phyloP scores from a whole-genome alignment of 306 rosid species.

The Notholithocarpus densiflorus region DNA sequence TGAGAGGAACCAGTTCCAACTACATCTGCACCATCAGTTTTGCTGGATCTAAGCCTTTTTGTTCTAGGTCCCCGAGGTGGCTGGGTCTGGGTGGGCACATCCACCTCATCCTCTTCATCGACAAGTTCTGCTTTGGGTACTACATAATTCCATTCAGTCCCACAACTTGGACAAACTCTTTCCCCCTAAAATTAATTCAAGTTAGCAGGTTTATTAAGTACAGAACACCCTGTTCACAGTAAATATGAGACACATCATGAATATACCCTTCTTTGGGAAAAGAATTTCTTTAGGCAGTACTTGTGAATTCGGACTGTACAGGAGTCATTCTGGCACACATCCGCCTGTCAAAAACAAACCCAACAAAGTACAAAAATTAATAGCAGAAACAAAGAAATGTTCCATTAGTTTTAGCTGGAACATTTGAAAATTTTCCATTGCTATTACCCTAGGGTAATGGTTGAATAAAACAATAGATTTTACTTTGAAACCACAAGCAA shows the following conservation, averaged over 20 bases:
- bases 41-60: constrained; percentile 34
- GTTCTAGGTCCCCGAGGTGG: constrained; percentile 32
- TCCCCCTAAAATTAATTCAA: constrained; percentile 37
- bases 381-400: constrained; percentile 3
- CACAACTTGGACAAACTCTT: constrained; percentile 66
- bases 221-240: not conserved
- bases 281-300: constrained; percentile 72
- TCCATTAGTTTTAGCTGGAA: not conserved
- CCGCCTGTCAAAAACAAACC: constrained; percentile 50
- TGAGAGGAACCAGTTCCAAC: constrained; percentile 34
- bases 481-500: constrained; percentile 1
- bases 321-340: constrained; percentile 60
- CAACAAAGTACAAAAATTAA: constrained; percentile 26
- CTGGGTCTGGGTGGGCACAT: constrained; percentile 32
- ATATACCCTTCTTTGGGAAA: constrained; percentile 53
- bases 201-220: constrained; percentile 4
- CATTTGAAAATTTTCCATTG: not conserved
- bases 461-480: constrained; percentile 2
- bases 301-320: constrained; percentile 70
- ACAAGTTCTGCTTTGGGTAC: constrained; percentile 45
- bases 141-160: constrained; percentile 51
- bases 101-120: constrained; percentile 30
- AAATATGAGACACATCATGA: constrained; percentile 12
- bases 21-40: constrained; percentile 24
- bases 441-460: not conserved